These are phyloP conservation scores for Lizonia empirigonia DNA, from an alignment of 2,329 filamentous ascomycete species.

Conservation along the genomic window DNA sequence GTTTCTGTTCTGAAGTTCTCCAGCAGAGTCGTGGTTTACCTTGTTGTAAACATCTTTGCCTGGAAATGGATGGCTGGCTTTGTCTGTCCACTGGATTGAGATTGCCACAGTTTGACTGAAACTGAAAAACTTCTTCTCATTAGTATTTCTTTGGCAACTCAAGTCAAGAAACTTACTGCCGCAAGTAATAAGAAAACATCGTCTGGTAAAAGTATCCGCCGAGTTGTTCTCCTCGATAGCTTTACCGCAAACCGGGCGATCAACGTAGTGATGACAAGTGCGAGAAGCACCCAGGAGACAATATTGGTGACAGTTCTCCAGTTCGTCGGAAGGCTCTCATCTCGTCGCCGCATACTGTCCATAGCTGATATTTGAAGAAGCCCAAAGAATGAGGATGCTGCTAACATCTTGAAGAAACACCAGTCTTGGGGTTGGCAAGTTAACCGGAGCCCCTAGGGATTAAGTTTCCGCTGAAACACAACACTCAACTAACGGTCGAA, in stretches of 20 bases:
- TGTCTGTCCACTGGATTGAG: slow-evolving; percentile 32
- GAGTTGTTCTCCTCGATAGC: slow-evolving; percentile 26
- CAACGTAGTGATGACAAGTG: slow-evolving; percentile 28
- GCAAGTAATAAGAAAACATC: slow-evolving; percentile 36
- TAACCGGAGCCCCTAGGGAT: too few relatives aligned
- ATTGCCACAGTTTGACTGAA: slow-evolving; percentile 36
- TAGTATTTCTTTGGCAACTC: background rate
- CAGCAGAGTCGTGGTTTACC: slow-evolving; percentile 10
- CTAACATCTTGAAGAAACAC: background rate
- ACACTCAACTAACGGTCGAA: background rate
- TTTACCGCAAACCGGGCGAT: slow-evolving; percentile 36
- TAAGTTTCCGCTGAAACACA: too few relatives aligned
- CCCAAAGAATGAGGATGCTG: background rate
- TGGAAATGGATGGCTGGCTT: slow-evolving; percentile 23
- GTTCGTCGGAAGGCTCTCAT: slow-evolving; percentile 14
- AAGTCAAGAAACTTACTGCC: slow-evolving; percentile 33
- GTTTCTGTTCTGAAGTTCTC: background rate
- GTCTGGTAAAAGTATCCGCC: slow-evolving; percentile 24
- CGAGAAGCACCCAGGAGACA: slow-evolving; percentile 37
- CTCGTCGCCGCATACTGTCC: slow-evolving; percentile 18
- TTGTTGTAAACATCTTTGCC: slow-evolving; percentile 28
- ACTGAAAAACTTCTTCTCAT: slow-evolving; percentile 31
- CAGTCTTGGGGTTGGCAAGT: too few relatives aligned
- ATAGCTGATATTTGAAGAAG: slow-evolving; percentile 18
- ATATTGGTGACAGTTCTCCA: slow-evolving; percentile 27